A percentile compares a stretch with the other conserved stretches of the same genome.
These are phyloP conservation scores for Physcia stellaris DNA, from an alignment of 495 filamentous ascomycete species.

Conservation along the genomic window DNA sequence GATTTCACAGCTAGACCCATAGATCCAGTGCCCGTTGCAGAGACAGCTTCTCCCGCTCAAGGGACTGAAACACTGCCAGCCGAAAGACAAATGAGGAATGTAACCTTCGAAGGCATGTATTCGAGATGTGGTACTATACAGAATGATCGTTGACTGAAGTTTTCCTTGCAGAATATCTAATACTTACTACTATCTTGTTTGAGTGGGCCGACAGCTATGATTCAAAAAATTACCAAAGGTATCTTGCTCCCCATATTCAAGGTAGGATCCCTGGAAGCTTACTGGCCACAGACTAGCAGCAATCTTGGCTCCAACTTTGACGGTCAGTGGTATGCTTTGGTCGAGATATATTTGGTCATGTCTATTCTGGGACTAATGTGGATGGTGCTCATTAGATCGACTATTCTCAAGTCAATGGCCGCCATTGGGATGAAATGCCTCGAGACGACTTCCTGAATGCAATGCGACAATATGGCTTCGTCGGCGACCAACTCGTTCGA, in stretches of 20 bases:
- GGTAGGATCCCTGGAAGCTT: too few species aligned
- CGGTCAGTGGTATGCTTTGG: slow-evolving; percentile 25
- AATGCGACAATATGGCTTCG: slow-evolving; percentile 13
- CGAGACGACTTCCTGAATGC: slow-evolving; percentile 19
- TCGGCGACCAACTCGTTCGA: slow-evolving; percentile 21
- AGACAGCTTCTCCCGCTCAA: too few species aligned
- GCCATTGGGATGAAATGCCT: slow-evolving; percentile 16
- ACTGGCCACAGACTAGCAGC: slow-evolving; percentile 44
- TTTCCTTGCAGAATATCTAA: slow-evolving; percentile 11
- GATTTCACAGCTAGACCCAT: too few species aligned
- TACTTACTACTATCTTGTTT: slow-evolving; percentile 8
- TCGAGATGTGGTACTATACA: too few species aligned
- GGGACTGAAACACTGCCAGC: too few species aligned
- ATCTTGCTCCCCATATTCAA: too few species aligned
- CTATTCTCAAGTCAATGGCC: slow-evolving; percentile 18
- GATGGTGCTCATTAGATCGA: slow-evolving; percentile 15
- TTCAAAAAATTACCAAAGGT: slow-evolving; percentile 43
- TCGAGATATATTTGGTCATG: too few species aligned
- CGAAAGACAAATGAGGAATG: too few species aligned
- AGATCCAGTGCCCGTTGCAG: too few species aligned
- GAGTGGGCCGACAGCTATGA: slow-evolving; percentile 15
- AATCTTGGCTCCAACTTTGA: slow-evolving; percentile 52
- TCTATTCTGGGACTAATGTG: slow-evolving; percentile 7
- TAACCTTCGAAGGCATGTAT: too few species aligned
- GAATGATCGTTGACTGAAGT: too few species aligned